These are phyloP conservation scores for Wickerhamiella nectarea DNA, from an alignment of 805 yeast genomes.

Conservation along the genomic window DNA sequence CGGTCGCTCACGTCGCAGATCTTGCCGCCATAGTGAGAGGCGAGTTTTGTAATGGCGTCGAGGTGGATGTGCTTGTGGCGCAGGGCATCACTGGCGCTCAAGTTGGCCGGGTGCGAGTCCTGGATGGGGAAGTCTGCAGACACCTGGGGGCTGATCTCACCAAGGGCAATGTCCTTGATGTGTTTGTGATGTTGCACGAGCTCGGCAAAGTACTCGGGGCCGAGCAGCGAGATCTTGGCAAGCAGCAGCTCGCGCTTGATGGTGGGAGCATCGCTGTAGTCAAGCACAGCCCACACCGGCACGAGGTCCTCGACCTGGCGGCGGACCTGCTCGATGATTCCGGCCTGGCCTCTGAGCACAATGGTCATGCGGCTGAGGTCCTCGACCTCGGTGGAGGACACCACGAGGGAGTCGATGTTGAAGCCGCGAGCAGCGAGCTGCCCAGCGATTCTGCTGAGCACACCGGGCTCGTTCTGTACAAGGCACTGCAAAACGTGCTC, in stretches of 20 bases:
- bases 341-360: slow-evolving; percentile 86
- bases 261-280: slow-evolving; percentile 80
- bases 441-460: slow-evolving; percentile 80
- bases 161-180: slow-evolving; percentile 27
- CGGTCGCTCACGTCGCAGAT: slow-evolving; percentile 85
- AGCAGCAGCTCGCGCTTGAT: slow-evolving; percentile 81
- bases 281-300: slow-evolving; percentile 95
- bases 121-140: slow-evolving; percentile 23
- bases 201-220: slow-evolving; percentile 97
- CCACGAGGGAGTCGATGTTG: slow-evolving; percentile 94
- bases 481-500: slow-evolving; percentile 91
- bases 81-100: slow-evolving; percentile 81
- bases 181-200: slow-evolving; percentile 69
- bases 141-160: slow-evolving; percentile 25
- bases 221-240: slow-evolving; percentile 84
- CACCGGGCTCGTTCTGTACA: slow-evolving; percentile 99
- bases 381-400: slow-evolving; percentile 89
- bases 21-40: slow-evolving; percentile 82
- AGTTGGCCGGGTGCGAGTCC: slow-evolving; percentile 73
- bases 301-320: slow-evolving; percentile 96
- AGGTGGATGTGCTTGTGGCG: slow-evolving; percentile 88
- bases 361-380: slow-evolving; percentile 96
- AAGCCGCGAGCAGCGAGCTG: slow-evolving; percentile 96
- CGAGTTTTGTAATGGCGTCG: slow-evolving; percentile 66
- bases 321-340: slow-evolving; percentile 93